phyloP scores from a whole-genome alignment of 2,329 filamentous ascomycete genomes.

The Volutella citrinella region DNA sequence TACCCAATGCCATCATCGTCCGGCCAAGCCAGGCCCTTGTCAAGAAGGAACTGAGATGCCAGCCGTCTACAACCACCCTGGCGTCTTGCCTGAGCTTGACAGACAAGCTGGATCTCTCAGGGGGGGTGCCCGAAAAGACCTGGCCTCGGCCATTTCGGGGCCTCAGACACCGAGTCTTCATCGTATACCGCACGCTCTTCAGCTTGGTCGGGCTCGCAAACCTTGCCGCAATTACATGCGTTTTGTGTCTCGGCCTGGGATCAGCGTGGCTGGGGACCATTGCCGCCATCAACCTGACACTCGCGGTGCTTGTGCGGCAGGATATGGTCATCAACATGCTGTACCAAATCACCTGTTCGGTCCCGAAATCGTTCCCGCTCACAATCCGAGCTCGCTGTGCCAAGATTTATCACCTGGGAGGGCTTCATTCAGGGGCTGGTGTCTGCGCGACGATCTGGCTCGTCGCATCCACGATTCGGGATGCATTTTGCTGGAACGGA shows the following conservation, averaged over 20 bases:
- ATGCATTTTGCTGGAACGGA: conserved; percentile 33
- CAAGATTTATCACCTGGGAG: conserved; percentile 52
- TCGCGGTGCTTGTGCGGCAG: conserved; percentile 51
- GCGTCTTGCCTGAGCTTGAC: conserved; percentile 10
- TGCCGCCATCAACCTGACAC: conserved; percentile 46
- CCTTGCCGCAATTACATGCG: conserved; percentile 42
- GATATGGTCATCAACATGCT: conserved; percentile 51
- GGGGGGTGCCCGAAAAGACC: conserved; percentile 39
- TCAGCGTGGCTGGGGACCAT: conserved; percentile 39
- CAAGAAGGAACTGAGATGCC: conserved; percentile 26
- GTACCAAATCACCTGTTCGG: conserved; percentile 44
- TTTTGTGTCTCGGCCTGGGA: conserved; percentile 34
- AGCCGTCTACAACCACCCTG: conserved; percentile 30
- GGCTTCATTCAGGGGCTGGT: conserved; percentile 49
- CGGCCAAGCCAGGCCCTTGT: background rate
- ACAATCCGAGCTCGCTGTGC: conserved; percentile 45
- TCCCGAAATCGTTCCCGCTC: conserved; percentile 45
- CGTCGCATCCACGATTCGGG: conserved; percentile 39
- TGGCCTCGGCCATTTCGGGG: conserved; percentile 36
- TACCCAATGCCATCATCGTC: too few species aligned
- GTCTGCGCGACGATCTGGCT: conserved; percentile 49
- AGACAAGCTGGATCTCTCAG: conserved; percentile 28
- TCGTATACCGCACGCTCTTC: conserved; percentile 56
- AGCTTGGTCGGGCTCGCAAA: conserved; percentile 51
- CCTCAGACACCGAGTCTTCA: conserved; percentile 44